phyloP scores from a whole-genome alignment of 306 rosid species.

The Hippophae tibetana region DNA sequence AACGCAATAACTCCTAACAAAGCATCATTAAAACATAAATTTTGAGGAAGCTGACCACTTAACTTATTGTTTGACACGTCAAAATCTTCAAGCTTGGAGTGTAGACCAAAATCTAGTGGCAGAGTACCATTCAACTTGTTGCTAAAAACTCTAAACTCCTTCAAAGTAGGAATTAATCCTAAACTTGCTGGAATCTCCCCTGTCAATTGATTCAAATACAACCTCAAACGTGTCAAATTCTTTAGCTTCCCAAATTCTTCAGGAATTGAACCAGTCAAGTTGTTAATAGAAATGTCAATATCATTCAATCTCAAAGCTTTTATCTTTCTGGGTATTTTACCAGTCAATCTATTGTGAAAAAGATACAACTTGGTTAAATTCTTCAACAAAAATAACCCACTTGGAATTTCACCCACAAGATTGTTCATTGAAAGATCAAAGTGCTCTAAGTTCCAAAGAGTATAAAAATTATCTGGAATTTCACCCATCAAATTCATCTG shows the following conservation, averaged over 20 bases:
- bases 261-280: conserved; percentile 56
- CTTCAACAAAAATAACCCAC: conserved; percentile 32
- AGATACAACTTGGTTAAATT: conserved; percentile 35
- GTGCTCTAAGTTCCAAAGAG: conserved; percentile 32
- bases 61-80: conserved; percentile 60
- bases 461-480: conserved; percentile 39
- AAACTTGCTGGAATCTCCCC: conserved; percentile 56
- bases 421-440: conserved; percentile 47
- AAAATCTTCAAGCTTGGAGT: conserved; percentile 46
- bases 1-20: conserved; percentile 47
- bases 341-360: conserved; percentile 41
- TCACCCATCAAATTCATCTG: conserved; percentile 40
- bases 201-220: conserved; percentile 41
- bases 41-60: conserved; percentile 51
- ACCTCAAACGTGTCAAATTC: conserved; percentile 28
- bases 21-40: conserved; percentile 49
- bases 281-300: conserved; percentile 46
- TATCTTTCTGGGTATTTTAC: conserved; percentile 44
- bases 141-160: conserved; percentile 31
- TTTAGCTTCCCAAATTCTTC: conserved; percentile 39
- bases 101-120: conserved; percentile 59
- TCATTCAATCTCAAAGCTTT: conserved; percentile 34
- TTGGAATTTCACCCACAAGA: conserved; percentile 54
- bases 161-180: conserved; percentile 37
- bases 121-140: conserved; percentile 65